phyloP scores from a whole-genome alignment of 176 grass and related monocot species.

The Pharus latifolius region DNA sequence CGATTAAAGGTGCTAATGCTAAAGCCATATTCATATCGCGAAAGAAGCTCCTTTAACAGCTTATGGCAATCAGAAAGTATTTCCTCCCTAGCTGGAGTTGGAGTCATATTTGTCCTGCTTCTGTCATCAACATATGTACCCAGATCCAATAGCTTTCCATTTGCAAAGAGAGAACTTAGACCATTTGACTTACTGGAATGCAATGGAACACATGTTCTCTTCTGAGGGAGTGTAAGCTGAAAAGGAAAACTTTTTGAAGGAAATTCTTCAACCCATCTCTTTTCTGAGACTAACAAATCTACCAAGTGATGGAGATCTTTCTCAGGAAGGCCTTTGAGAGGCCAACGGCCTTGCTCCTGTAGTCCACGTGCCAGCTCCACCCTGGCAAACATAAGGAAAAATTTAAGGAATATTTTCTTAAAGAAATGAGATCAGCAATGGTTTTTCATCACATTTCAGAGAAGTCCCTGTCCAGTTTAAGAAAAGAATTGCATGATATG shows the following conservation, averaged over 20 bases:
- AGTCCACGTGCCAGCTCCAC: constrained; percentile 20
- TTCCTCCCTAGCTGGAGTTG: neutral
- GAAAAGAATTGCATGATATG: neutral
- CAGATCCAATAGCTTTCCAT: neutral
- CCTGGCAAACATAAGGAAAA: constrained; percentile 7
- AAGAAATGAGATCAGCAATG: neutral
- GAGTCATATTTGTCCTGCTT: neutral
- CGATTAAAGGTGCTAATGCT: constrained; percentile 40
- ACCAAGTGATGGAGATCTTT: constrained; percentile 5
- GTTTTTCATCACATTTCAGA: neutral
- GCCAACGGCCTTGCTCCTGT: constrained; percentile 11
- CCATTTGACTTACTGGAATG: neutral
- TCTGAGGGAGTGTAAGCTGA: constrained; percentile 8
- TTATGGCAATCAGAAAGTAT: constrained; percentile 58
- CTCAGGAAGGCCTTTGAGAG: constrained; percentile 19
- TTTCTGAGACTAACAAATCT: constrained; percentile 29
- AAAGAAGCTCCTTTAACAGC: constrained; percentile 49
- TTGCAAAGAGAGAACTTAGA: neutral
- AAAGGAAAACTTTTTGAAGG: constrained; percentile 29
- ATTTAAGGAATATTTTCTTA: neutral
- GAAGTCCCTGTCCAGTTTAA: neutral
- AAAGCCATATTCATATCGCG: constrained; percentile 56
- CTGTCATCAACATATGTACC: neutral
- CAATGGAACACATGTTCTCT: constrained; percentile 1
- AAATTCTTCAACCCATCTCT: constrained; percentile 36